Evolutionary conservation across 1,139 yeast species (phyloP).

Genomic region (Magnusiomyces sp.): DNA sequence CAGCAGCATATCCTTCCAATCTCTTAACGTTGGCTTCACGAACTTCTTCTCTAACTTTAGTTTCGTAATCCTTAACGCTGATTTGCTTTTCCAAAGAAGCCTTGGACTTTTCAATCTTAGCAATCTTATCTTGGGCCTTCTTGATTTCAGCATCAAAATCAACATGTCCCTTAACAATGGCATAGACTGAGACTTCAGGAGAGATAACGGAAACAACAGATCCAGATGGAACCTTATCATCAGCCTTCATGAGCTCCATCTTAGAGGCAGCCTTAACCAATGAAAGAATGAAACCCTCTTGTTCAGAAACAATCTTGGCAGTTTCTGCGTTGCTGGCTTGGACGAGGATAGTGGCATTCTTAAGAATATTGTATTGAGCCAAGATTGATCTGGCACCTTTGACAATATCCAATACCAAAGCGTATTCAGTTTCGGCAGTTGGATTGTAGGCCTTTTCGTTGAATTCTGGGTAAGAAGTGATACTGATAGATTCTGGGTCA

Average conservation of each 20-base stretch:
- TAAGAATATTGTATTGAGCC: slow-evolving; percentile 79
- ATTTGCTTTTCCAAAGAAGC: slow-evolving; percentile 51
- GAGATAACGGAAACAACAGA: slow-evolving; percentile 79
- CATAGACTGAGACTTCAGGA: slow-evolving; percentile 76
- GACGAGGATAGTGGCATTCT: slow-evolving; percentile 78
- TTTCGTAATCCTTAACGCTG: slow-evolving; percentile 69
- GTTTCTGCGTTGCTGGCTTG: slow-evolving; percentile 50
- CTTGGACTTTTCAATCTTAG: slow-evolving; percentile 43
- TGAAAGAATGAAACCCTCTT: slow-evolving; percentile 77
- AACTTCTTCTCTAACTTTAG: slow-evolving; percentile 76
- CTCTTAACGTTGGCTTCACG: slow-evolving; percentile 66
- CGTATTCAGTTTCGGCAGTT: slow-evolving; percentile 65
- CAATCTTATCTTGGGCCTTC: slow-evolving; percentile 72
- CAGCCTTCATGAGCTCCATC: slow-evolving; percentile 46
- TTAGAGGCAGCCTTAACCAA: slow-evolving; percentile 84
- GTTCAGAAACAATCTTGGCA: slow-evolving; percentile 50
- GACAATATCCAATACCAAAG: slow-evolving; percentile 74
- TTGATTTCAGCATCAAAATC: slow-evolving; percentile 84
- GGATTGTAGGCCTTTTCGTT: slow-evolving; percentile 51
- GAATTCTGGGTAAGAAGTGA: slow-evolving; percentile 71
- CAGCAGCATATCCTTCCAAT: slow-evolving; percentile 68
- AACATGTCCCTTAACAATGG: slow-evolving; percentile 88
- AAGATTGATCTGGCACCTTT: slow-evolving; percentile 88
- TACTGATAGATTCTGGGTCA: slow-evolving; percentile 67
- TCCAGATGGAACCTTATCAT: slow-evolving; percentile 67